phyloP scores from a whole-genome alignment of 306 rosid genomes.

The Casuarina equisetifolia region DNA sequence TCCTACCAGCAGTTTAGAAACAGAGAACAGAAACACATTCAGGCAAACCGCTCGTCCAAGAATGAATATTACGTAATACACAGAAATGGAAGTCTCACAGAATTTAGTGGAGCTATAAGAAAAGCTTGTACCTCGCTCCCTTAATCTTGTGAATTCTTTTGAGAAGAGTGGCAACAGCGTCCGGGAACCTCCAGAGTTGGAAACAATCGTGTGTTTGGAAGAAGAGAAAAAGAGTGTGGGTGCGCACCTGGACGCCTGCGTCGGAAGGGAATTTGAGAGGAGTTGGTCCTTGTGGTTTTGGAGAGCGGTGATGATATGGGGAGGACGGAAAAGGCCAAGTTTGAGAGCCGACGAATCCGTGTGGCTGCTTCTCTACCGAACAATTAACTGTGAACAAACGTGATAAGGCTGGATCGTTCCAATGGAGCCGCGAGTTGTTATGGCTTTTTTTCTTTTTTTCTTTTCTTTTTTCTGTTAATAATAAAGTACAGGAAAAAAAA shows the following conservation, averaged over 20 bases:
- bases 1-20: neutral
- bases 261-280: slow-evolving; percentile 5
- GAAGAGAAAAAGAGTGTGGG: slow-evolving; percentile 21
- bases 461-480: neutral
- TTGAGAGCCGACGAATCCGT: slow-evolving; percentile 26
- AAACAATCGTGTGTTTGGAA: neutral
- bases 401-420: slow-evolving; percentile 41
- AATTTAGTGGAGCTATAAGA: slow-evolving; percentile 11
- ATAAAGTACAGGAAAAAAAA: no score
- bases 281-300: slow-evolving; percentile 36
- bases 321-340: slow-evolving; percentile 27
- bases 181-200: slow-evolving; percentile 2
- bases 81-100: slow-evolving; percentile 34
- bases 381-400: slow-evolving; percentile 26
- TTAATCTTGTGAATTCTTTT: neutral
- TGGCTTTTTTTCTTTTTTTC: neutral
- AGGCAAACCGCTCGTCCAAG: slow-evolving; percentile 36
- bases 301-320: slow-evolving; percentile 40
- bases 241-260: neutral
- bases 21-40: neutral
- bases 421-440: neutral
- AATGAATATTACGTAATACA: slow-evolving; percentile 10
- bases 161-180: neutral
- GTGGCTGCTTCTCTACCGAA: slow-evolving; percentile 72
- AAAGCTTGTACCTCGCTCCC: neutral